Evolutionary conservation across 2,329 filamentous ascomycete genomes (phyloP).

Genomic region (Neocatenulostroma microsporum): DNA sequence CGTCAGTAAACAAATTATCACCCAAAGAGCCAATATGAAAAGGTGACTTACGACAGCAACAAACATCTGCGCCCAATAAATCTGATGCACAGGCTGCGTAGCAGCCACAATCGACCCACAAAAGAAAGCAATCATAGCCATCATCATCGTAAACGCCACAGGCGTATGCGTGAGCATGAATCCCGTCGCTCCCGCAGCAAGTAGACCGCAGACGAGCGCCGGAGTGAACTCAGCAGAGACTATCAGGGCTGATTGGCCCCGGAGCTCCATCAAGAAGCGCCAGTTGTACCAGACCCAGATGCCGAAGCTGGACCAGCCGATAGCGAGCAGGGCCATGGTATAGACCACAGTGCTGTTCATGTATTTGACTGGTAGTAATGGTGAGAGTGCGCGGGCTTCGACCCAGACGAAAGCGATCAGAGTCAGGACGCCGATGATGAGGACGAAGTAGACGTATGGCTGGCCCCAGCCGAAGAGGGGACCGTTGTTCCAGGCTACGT

Average conservation of each 20-base stretch:
- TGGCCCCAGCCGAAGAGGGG: conserved; percentile 26
- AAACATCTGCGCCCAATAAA: conserved; percentile 58
- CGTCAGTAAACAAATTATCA: too few species aligned
- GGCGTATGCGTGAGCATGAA: conserved; percentile 17
- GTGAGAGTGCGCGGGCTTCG: conserved; percentile 19
- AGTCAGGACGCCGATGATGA: conserved; percentile 24
- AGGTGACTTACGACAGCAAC: too few species aligned
- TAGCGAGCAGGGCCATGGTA: conserved; percentile 22
- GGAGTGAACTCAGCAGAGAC: conserved; percentile 41
- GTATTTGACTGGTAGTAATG: conserved; percentile 21
- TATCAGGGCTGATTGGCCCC: conserved; percentile 36
- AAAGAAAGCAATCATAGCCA: conserved; percentile 35
- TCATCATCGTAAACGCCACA: conserved; percentile 29
- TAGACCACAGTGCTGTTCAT: conserved; percentile 20
- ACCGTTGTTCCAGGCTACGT: conserved; percentile 28
- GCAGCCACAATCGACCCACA: conserved; percentile 34
- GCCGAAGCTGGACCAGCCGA: conserved; percentile 7
- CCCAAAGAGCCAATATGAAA: too few species aligned
- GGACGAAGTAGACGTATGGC: conserved; percentile 23
- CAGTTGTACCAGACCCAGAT: conserved; percentile 30
- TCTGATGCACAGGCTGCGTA: conserved; percentile 46
- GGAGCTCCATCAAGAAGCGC: conserved; percentile 41
- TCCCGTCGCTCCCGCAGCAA: conserved; percentile 37
- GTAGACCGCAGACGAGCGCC: conserved; percentile 36
- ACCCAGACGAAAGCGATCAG: conserved; percentile 24